Percentiles rank a stretch among this genome's conserved stretches.
These are phyloP conservation scores for Juncus effusus DNA, from an alignment of 176 grass and related monocot species.

Conservation along the genomic window DNA sequence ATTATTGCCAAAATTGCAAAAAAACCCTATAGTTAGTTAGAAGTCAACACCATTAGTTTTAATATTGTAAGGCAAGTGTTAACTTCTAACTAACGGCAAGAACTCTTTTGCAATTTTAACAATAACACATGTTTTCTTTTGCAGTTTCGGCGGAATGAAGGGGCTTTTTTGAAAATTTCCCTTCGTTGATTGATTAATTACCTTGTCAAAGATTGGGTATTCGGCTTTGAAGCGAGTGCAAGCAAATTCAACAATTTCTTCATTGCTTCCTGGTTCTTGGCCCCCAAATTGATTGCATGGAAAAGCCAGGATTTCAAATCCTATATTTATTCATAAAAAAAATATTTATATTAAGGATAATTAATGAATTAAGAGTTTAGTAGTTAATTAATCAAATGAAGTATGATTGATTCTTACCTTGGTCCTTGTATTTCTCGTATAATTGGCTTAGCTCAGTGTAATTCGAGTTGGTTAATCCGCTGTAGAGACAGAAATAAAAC, in stretches of 20 bases:
- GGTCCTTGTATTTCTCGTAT: constrained; percentile 61
- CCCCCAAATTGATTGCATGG: constrained; percentile 91
- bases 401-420: constrained; percentile 36
- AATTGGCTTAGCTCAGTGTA: constrained; percentile 60
- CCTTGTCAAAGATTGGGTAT: constrained; percentile 93
- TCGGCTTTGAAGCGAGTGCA: constrained; percentile 85
- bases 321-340: constrained; percentile 27
- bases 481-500: constrained; percentile 25
- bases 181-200: constrained; percentile 9
- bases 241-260: constrained; percentile 79
- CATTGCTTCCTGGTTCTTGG: constrained; percentile 81
- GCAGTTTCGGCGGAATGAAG: no score
- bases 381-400: neutral
- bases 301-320: constrained; percentile 87
- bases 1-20: neutral
- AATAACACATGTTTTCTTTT: no score
- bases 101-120: neutral
- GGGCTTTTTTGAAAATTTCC: no score
- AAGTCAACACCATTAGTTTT: no score
- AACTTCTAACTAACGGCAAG: neutral
- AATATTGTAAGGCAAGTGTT: neutral
- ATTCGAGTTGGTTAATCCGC: constrained; percentile 76
- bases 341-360: constrained; percentile 2
- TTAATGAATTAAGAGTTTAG: no score
- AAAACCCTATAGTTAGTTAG: neutral